A percentile compares a stretch with the other conserved stretches of the same genome.
phyloP scores from a whole-genome alignment of 177 flowering plant genomes.

The Vitis hybrid region DNA sequence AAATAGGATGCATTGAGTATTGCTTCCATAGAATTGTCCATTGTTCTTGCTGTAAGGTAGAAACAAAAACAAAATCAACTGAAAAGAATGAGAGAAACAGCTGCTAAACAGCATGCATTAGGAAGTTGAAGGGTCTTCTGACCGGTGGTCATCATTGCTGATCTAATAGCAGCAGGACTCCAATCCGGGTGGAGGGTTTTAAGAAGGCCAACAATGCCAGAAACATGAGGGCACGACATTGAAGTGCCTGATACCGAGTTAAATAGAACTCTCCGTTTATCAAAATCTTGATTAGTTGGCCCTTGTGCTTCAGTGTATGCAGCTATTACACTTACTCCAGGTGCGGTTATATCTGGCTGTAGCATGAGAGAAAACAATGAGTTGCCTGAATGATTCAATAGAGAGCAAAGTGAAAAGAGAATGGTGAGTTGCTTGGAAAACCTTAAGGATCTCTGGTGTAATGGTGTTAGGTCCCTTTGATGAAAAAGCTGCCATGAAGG shows the following conservation, averaged over 20 bases:
- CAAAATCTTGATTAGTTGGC: slow-evolving; percentile 35
- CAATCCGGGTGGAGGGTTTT: slow-evolving; percentile 60
- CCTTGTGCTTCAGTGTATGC: slow-evolving; percentile 48
- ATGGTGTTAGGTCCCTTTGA: slow-evolving; percentile 46
- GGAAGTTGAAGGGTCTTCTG: not conserved
- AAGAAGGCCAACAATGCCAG: slow-evolving; percentile 70
- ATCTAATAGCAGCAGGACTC: slow-evolving; percentile 76
- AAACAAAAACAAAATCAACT: not conserved
- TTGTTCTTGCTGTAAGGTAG: slow-evolving; percentile 26
- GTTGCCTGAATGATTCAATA: not conserved
- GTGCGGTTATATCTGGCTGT: slow-evolving; percentile 80
- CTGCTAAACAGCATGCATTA: not conserved
- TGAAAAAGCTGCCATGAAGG: slow-evolving; percentile 50
- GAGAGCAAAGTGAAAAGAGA: not conserved
- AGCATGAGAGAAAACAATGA: not conserved
- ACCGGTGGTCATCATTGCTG: slow-evolving; percentile 80
- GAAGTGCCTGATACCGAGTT: slow-evolving; percentile 69
- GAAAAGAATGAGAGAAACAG: not conserved
- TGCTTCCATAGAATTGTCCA: slow-evolving; percentile 25
- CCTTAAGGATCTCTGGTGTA: slow-evolving; percentile 52
- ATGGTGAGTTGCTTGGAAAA: not conserved
- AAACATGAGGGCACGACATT: slow-evolving; percentile 76
- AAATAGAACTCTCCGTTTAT: slow-evolving; percentile 34
- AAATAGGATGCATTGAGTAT: slow-evolving; percentile 20
- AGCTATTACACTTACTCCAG: slow-evolving; percentile 71